These are phyloP conservation scores for Babesia ovata DNA, from an alignment of 169 alveolate species.

Conservation along the genomic window DNA sequence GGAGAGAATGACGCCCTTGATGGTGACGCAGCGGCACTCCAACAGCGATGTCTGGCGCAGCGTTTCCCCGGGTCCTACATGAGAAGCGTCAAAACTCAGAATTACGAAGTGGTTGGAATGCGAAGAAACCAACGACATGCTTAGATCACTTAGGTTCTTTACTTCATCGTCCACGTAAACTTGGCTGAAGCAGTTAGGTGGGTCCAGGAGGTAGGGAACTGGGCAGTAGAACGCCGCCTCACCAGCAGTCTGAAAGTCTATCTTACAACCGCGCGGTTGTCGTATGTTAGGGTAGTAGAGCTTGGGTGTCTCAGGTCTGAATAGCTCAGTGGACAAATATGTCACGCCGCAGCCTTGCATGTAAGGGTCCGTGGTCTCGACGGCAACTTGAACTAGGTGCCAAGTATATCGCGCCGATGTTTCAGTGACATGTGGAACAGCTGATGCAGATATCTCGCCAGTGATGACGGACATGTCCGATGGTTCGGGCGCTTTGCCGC, in stretches of 20 bases:
- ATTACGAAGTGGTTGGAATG: background rate
- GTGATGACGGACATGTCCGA: background rate
- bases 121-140: background rate
- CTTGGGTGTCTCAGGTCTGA: too few species aligned
- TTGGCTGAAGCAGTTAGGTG: background rate
- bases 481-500: background rate
- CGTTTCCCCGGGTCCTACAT: background rate
- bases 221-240: conserved; percentile 10
- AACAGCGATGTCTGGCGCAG: background rate
- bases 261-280: background rate
- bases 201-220: conserved; percentile 11
- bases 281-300: too few species aligned
- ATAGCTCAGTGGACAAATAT: background rate
- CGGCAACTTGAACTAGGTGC: background rate
- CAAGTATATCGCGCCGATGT: background rate
- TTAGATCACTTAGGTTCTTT: background rate
- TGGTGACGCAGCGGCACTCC: conserved; percentile 4
- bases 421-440: background rate
- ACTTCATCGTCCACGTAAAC: background rate
- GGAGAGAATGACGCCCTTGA: conserved; percentile 1
- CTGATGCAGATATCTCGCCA: background rate
- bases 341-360: conserved; percentile 14
- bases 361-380: conserved; percentile 2
- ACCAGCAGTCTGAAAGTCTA: background rate
- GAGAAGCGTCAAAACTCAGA: background rate